These are phyloP conservation scores for Castanospermum australe DNA, from an alignment of 306 rosid species.

Conservation along the genomic window DNA sequence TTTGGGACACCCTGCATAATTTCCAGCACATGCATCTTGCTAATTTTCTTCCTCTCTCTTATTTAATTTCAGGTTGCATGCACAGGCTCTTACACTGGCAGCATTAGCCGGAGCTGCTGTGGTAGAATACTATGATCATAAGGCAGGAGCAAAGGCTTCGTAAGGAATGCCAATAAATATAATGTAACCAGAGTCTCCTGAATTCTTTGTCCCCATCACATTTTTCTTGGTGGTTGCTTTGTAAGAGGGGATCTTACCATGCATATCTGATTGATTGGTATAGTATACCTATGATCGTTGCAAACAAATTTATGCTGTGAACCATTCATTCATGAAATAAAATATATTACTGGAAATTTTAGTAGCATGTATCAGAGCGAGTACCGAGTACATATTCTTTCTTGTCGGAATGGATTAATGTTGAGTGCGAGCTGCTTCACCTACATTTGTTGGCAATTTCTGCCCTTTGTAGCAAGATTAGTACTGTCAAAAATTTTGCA, in stretches of 20 bases:
- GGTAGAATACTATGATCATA: slow-evolving; percentile 81
- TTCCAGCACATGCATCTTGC: neutral
- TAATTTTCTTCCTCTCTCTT: neutral
- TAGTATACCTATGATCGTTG: neutral
- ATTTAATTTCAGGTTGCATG: slow-evolving; percentile 70
- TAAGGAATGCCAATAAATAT: slow-evolving; percentile 4
- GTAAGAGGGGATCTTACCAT: neutral
- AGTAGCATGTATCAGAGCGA: neutral
- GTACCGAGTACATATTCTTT: neutral
- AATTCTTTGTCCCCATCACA: slow-evolving; percentile 7
- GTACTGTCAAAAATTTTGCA: neutral
- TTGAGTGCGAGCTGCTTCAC: neutral
- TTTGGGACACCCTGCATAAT: neutral
- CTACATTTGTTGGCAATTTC: neutral
- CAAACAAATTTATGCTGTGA: neutral
- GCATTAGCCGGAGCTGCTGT: slow-evolving; percentile 88
- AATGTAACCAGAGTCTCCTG: neutral
- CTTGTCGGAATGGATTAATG: neutral
- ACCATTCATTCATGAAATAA: slow-evolving; percentile 10
- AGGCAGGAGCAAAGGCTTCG: slow-evolving; percentile 35
- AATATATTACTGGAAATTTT: neutral
- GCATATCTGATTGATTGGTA: neutral
- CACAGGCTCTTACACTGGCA: slow-evolving; percentile 91
- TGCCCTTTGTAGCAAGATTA: neutral
- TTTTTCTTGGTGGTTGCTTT: neutral